Percentiles rank a stretch among this genome's conserved stretches.
Conservation (phyloP, 2,329 filamentous ascomycete species). For the Decorospora gaudefroyi region DNA sequence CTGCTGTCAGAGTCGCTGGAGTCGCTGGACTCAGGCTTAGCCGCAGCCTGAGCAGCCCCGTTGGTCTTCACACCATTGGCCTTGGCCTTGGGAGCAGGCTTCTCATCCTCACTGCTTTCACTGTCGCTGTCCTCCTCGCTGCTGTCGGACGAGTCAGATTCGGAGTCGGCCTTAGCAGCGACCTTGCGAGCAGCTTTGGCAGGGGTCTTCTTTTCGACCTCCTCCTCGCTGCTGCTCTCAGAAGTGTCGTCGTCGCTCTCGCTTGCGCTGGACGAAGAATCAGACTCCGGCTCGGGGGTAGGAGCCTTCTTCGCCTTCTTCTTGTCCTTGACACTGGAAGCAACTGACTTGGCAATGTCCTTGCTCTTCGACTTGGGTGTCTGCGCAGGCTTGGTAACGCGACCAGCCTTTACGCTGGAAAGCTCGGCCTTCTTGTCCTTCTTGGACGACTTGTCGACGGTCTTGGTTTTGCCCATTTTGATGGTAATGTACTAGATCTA, state of each 20-base stretch:
- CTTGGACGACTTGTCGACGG: slow-evolving; percentile 42
- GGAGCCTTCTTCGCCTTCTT: slow-evolving; percentile 58
- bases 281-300: slow-evolving; percentile 53
- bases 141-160: slow-evolving; percentile 25
- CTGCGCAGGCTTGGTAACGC: slow-evolving; percentile 69
- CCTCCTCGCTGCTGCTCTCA: slow-evolving; percentile 37
- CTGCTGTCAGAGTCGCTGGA: slow-evolving; percentile 42
- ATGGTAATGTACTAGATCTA: slow-evolving; percentile 35
- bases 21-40: too few species aligned
- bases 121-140: slow-evolving; percentile 35
- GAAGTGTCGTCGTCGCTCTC: slow-evolving; percentile 43
- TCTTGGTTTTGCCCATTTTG: slow-evolving; percentile 48
- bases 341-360: slow-evolving; percentile 63
- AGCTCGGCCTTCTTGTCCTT: slow-evolving; percentile 66
- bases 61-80: slow-evolving; percentile 44
- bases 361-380: slow-evolving; percentile 69
- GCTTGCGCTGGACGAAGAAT: slow-evolving; percentile 46
- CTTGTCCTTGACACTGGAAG: slow-evolving; percentile 51
- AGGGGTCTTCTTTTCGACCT: slow-evolving; percentile 43
- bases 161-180: slow-evolving; percentile 47
- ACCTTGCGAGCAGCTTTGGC: slow-evolving; percentile 42
- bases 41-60: slow-evolving; percentile 41
- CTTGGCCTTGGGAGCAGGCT: slow-evolving; percentile 38
- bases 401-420: slow-evolving; percentile 66
- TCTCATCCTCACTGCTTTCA: slow-evolving; percentile 39